Evolutionary conservation across 1,139 yeast species (phyloP), one percentile per base, ranked within the genome.

Genomic region (Sugiyamaella sp.): DNA sequence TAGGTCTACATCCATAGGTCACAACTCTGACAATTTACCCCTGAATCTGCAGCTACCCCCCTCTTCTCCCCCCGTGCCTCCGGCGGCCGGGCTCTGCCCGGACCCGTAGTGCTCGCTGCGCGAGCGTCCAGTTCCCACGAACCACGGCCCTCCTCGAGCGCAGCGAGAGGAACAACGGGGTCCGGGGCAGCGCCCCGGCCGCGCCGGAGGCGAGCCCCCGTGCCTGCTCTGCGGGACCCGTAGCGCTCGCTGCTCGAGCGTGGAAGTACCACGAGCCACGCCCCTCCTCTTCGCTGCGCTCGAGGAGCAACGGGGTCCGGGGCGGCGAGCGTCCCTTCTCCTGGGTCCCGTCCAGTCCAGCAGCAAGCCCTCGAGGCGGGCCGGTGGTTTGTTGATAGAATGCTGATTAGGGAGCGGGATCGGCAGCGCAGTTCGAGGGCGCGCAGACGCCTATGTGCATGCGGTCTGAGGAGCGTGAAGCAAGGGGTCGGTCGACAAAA

Each of bases 381-480:
- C n/a, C n/a, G n/a, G n/a, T 29, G 8, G 40, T 4, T 35, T 35
- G 40, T 35, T 35, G 40, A 35, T 35, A 5, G 40, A 19, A 35
- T 16, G 20, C 40, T 35, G 40, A 19, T 14, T 35, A 14, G 16
- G 40, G 40, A 40, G 22, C 22, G 12, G 22, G 32, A 21, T 40
- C 43, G 9, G 4, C 8, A 6, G 29, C 10, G 10, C 29, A 29
- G 35, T 14, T 10, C 35, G 8, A 29, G 14, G 8, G n/a, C 8
- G 35, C 35, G 14, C 14, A 9, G 25, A 14, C 43, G 46, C 46
- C 46, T 29, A 17, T 42, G 24, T 25, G 27, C 16, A 42, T 25
- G 27, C 16, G 27, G 29, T 43, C 47, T 33, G 47, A 43, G 47
- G 47, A 29, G 32, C 47, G 20, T 43, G 16, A 43, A 43, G 47